Evolutionary conservation across 306 rosid genomes (phyloP).

Genomic region (Cicer bijugum): DNA sequence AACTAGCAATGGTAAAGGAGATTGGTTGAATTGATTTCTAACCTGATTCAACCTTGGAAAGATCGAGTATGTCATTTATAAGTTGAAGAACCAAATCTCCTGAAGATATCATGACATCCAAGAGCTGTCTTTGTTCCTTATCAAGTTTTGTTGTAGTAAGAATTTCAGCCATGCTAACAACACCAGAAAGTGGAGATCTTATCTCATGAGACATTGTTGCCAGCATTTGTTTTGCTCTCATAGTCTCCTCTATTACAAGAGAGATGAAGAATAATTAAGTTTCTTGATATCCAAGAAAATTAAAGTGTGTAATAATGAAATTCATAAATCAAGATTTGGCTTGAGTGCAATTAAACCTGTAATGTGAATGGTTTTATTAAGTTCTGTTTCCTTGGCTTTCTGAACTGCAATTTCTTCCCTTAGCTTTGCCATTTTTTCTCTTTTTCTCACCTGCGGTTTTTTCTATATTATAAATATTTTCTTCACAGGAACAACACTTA

Average conservation of each 20-base stretch:
- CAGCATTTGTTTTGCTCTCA: conserved; percentile 98
- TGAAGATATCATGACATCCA: conserved; percentile 92
- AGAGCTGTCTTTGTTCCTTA: conserved; percentile 79
- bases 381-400: conserved; percentile 94
- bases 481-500: conserved; percentile 31
- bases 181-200: conserved; percentile 94
- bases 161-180: conserved; percentile 97
- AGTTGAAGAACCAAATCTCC: conserved; percentile 99
- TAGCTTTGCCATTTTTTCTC: conserved; percentile 89
- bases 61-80: conserved; percentile 96
- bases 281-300: conserved; percentile 26
- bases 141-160: conserved; percentile 89
- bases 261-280: conserved; percentile 28
- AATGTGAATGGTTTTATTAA: conserved; percentile 93
- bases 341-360: conserved; percentile 62
- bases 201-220: conserved; percentile 99
- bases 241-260: conserved; percentile 78
- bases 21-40: conserved; percentile 35
- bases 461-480: conserved; percentile 20
- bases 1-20: conserved; percentile 6
- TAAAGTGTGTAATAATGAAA: not conserved
- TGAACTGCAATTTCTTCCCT: conserved; percentile 94
- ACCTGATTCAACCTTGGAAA: conserved; percentile 99
- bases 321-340: conserved; percentile 34
- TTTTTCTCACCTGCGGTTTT: conserved; percentile 77